These are phyloP conservation scores for Ambrosiella beaveri DNA, from an alignment of 2,329 filamentous ascomycete species.

Conservation along the genomic window DNA sequence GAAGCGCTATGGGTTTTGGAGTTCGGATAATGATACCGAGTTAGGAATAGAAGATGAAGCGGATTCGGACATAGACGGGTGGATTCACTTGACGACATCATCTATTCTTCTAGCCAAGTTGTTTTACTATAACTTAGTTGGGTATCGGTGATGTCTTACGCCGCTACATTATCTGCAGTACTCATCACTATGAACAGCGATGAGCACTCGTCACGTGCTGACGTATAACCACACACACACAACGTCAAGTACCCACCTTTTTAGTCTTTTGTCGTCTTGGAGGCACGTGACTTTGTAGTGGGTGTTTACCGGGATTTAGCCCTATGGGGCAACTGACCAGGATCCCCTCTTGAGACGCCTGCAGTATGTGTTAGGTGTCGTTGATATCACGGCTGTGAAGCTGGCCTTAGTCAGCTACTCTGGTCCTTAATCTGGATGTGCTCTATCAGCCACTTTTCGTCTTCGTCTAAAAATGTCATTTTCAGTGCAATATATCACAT, in stretches of 20 bases:
- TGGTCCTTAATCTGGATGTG: no score
- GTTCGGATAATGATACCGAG: constrained; percentile 18
- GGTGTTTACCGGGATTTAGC: not conserved
- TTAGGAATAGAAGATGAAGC: constrained; percentile 32
- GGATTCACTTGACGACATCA: not conserved
- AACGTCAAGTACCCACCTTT: not conserved
- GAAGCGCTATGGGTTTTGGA: constrained; percentile 6
- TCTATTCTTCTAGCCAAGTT: no score
- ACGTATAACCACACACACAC: not conserved
- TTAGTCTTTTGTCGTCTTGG: not conserved
- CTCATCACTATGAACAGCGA: no score
- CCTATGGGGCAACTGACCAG: not conserved
- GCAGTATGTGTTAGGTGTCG: not conserved
- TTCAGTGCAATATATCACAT: no score
- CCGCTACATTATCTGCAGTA: no score
- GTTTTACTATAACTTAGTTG: no score
- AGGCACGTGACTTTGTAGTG: not conserved
- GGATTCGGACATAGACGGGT: constrained; percentile 36
- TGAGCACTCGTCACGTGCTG: no score
- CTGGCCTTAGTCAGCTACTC: no score
- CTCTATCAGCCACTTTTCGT: no score
- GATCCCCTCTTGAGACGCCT: not conserved
- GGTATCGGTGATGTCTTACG: not conserved
- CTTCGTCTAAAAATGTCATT: no score
- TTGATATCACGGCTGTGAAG: not conserved